Conservation (phyloP, 257 asterid genomes). For the Paraleonurus japonicus region DNA sequence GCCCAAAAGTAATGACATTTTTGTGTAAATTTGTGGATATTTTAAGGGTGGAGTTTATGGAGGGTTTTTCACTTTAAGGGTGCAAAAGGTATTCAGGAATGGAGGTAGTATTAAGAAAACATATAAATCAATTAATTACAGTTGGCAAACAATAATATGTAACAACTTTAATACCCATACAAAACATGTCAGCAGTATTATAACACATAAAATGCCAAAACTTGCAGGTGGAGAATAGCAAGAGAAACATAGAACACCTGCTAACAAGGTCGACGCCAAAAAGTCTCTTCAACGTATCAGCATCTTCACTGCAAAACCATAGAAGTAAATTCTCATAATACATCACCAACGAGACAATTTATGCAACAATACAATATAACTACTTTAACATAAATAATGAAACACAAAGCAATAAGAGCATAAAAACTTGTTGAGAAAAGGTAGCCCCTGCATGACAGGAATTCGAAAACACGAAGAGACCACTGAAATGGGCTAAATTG, state of each 20-base stretch:
- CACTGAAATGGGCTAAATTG: background rate
- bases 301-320: slow-evolving; percentile 64
- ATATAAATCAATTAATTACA: background rate
- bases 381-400: background rate
- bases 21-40: no score
- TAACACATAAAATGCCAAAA: slow-evolving; percentile 20
- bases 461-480: background rate
- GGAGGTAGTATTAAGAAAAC: background rate
- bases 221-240: background rate
- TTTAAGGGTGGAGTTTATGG: no score
- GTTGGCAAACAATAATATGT: background rate
- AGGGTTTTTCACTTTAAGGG: no score
- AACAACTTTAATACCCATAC: background rate
- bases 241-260: slow-evolving; percentile 54
- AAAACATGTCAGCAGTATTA: slow-evolving; percentile 1
- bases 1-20: no score
- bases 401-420: background rate
- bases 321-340: slow-evolving; percentile 17
- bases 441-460: slow-evolving; percentile 1
- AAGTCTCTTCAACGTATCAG: slow-evolving; percentile 72
- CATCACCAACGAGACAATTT: slow-evolving; percentile 1
- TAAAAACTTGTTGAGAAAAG: slow-evolving; percentile 10
- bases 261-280: slow-evolving; percentile 87
- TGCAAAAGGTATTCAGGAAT: no score
- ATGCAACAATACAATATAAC: background rate